Conservation (phyloP, 805 yeast genomes). For the Metschnikowia cubensis region DNA sequence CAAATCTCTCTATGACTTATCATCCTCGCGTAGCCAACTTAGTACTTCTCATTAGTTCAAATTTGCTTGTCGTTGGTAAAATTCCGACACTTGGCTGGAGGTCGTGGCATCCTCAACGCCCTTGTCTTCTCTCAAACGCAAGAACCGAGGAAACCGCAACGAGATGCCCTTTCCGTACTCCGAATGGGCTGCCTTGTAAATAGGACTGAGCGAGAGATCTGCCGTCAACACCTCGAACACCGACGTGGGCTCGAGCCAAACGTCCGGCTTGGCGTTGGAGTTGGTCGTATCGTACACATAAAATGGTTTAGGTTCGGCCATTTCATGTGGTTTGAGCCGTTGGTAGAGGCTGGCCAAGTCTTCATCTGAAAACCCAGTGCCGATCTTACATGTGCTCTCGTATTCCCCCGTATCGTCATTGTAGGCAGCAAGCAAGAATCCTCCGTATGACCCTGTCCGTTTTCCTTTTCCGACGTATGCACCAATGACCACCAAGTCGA, state of each 20-base stretch:
- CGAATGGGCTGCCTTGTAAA: constrained; percentile 78
- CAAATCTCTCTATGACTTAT: too few relatives aligned
- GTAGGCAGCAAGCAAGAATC: constrained; percentile 85
- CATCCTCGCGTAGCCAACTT: too few relatives aligned
- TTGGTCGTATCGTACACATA: constrained; percentile 58
- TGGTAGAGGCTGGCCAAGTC: constrained; percentile 58
- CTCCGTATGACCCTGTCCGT: constrained; percentile 93
- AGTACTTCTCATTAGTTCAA: constrained; percentile 18
- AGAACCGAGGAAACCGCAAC: constrained; percentile 81
- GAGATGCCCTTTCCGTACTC: constrained; percentile 81
- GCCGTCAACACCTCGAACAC: constrained; percentile 91
- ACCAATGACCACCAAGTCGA: constrained; percentile 90
- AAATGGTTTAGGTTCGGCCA: constrained; percentile 59
- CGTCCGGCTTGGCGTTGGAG: constrained; percentile 75
- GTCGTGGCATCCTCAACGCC: constrained; percentile 81
- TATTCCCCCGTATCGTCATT: constrained; percentile 88
- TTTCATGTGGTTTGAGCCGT: constrained; percentile 63
- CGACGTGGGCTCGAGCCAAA: constrained; percentile 86
- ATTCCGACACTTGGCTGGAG: constrained; percentile 77
- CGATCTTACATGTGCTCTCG: constrained; percentile 95
- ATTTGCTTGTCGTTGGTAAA: constrained; percentile 69
- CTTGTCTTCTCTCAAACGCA: constrained; percentile 83
- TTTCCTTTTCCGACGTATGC: constrained; percentile 93
- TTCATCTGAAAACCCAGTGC: constrained; percentile 94
- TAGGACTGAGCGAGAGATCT: constrained; percentile 82